Base-by-base conservation (phyloP, 169 alveolate genomes). In the Plasmodium chabaudi region DNA sequence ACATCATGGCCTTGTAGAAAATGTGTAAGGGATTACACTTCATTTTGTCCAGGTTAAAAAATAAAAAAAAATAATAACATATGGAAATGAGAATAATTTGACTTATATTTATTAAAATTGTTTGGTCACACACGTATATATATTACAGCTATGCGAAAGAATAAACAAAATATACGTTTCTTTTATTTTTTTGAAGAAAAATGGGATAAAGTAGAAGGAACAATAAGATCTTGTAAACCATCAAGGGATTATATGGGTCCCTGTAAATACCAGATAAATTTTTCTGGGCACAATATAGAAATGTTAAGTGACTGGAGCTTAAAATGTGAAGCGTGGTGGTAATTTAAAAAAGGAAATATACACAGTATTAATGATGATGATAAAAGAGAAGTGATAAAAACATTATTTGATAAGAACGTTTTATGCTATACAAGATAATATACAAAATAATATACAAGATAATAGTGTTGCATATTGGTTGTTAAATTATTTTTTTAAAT, bases 1-100 rank as follows among this genome's bases (percentile, higher is more conserved):
- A 89, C 94, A 39, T 89, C 87, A 87, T 93, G 96, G 96, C 96
- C 96, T 13, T 93, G 96, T 77, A 88, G 71, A 42, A 59, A 57
- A 71, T 93, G 96, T 87, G 88, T 72, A 15, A 88, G 96, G 57
- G 75, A 79, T 21, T 93, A 75, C 63, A 92, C 95, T 2, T 88
- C 60, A 51, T 72, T 70, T 46, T 93, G 96, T 92, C 96, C 96
- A 56, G 96, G 93, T 86, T 87, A 15, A 47, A 39, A 60, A 59
- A 51, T 15, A 34, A 87, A 68, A 46, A 19, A 65, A 42, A 63
- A 93, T 59, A 75, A 46, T 9, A 39, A 92, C 5, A 39, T 39
- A 9, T 72, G 65, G 13, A 79, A 71, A 9, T 92, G 86, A 55
- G 49, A 55, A 47, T 88, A 91, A 0, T 82, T 92, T 12, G 72